Base-by-base conservation (phyloP, 257 asterid species). In the Gentiana macrophylla region DNA sequence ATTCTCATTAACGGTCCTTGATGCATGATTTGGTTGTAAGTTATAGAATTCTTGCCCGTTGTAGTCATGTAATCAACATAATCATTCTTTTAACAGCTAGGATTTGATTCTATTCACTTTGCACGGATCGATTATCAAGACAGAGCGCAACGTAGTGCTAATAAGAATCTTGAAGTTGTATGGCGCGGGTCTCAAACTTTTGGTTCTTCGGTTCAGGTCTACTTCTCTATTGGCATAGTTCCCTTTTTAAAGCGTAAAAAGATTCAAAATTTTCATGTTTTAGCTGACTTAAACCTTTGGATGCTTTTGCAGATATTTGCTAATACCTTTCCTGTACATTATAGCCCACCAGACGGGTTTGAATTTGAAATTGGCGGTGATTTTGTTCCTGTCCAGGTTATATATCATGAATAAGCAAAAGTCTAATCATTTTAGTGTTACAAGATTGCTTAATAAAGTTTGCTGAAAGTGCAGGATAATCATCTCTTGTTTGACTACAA, bases 41-140 rank as follows among this genome's bases (percentile, higher is more conserved):
- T 45, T 10, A 41, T 56, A 50, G 41, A 55, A 35, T 15, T 55
- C 5, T 33, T 49, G 8, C 35, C 12, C 41, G 50, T 37, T 24
- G 12, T 59, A 10, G 9, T 41, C 46, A 41, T 59, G 33, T 58
- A 35, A 52, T 49, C n/a, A 24, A 47, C 56, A 53, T 56, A 3
- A 57, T 52, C 24, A 12, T 54, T 59, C 45, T 59, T 56, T 67
- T 24, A 63, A 60, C 54, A 88, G 95, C 62, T 86, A 41, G 97
- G 95, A 36, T 85, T 89, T 60, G 97, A 89, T 67, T 89, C 97
- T 56, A 43, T 86, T 52, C 94, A 85, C 71, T 85, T 89, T 74
- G 95, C 92, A 50, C 86, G 97, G 55, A 69, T 89, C 66, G 95
- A 89, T 74, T 89, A 85, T 70, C 95, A 89, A 80, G 97, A 89